These are phyloP conservation scores for Pyricularia pennisetigena DNA, from an alignment of 2,329 filamentous ascomycete genomes.

Conservation along the genomic window DNA sequence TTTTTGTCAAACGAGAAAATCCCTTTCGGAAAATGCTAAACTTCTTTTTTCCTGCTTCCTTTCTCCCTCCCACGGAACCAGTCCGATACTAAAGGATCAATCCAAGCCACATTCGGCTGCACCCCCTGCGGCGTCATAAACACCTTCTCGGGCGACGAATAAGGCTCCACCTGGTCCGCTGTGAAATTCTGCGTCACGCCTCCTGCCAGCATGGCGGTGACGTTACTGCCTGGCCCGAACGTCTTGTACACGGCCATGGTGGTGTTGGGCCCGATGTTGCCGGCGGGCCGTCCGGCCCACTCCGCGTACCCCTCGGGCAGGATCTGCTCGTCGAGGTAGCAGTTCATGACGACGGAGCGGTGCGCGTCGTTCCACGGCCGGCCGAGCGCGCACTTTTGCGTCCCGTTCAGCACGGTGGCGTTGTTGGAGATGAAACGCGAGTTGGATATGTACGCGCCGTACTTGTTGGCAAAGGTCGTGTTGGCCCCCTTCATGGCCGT, in stretches of 20 bases:
- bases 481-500: conserved; percentile 60
- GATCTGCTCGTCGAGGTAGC: conserved; percentile 42
- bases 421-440: conserved; percentile 47
- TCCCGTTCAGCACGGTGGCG: conserved; percentile 25
- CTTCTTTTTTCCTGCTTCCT: too few species aligned
- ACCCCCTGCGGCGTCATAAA: background rate
- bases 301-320: conserved; percentile 38
- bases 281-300: background rate
- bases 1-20: too few species aligned
- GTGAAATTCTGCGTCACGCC: background rate
- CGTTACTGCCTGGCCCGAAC: background rate
- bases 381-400: conserved; percentile 41
- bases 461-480: conserved; percentile 56
- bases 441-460: conserved; percentile 54
- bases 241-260: background rate
- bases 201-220: too few species aligned
- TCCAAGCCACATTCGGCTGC: background rate
- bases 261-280: background rate
- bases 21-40: too few species aligned
- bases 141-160: background rate
- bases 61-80: too few species aligned
- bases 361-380: conserved; percentile 53
- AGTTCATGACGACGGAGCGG: conserved; percentile 44
- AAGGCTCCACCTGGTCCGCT: background rate
- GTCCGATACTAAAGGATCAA: background rate